Evolutionary conservation across 2,329 filamentous ascomycete genomes (phyloP), one percentile per base, ranked within the genome.

Genomic region (Trichoderma koningiopsis): DNA sequence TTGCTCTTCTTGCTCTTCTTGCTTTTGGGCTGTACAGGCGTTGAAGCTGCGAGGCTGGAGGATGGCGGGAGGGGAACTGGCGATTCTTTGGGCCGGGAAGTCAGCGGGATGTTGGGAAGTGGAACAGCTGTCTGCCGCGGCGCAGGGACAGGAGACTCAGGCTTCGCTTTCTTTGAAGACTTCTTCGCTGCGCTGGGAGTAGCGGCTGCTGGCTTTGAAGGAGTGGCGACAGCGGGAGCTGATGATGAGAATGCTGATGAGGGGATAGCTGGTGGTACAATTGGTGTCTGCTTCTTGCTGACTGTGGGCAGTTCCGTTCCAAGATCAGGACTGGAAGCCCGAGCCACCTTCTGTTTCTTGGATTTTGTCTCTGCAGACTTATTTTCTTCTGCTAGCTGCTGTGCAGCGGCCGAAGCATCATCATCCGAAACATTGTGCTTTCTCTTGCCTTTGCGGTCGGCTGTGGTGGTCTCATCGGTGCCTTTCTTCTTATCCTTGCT

Each of bases 301-400:
- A 68, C 59, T 37, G 74, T 74, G 6, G 74, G 72, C 19, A 74
- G 71, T 53, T 77, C 77, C 5, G 77, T 79, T 35, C 79, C 78
- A 10, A 80, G 73, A 57, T 79, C 79, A 5, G 76, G 78, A 72
- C 79, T 81, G 24, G 72, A 75, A 43, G 56, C 68, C 63, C 77
- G 75, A 53, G 72, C 73, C 47, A 76, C 78, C 73, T 79, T 81
- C 69, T 80, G 80, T 73, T 81, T 79, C 75, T 81, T 81, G 27
- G 82, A 76, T 75, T 84, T 84, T 71, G 80, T 78, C n/a, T 77
- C 74, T 4, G 78, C 78, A 8, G 77, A 77, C 52, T 75, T 72
- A 65, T 71, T 76, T 71, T 82, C 78, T 58, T 75, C 72, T 61
- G 72, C 72, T n/a, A 81, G 74, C 68, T 82, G 81, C 68, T 77